Evolutionary conservation across 257 asterid genomes (phyloP).

Genomic region (Solanum peruvianum): DNA sequence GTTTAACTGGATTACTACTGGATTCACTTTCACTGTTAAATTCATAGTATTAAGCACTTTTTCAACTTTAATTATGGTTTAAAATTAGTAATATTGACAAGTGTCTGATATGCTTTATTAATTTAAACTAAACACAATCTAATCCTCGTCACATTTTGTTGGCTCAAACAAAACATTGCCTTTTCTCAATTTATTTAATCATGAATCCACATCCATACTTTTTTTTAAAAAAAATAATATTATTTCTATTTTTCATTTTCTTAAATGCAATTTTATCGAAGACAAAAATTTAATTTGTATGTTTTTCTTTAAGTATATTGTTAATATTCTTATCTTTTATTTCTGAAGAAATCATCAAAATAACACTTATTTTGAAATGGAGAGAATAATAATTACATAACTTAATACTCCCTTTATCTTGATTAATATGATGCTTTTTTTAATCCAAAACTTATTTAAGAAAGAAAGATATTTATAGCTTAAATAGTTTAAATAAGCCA

Average conservation of each 20-base stretch:
- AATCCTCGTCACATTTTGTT: background rate
- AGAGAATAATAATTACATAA: background rate
- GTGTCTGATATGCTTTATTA: background rate
- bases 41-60: background rate
- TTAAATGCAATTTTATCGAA: background rate
- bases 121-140: background rate
- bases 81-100: background rate
- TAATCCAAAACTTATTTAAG: background rate
- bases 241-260: background rate
- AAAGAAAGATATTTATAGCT: too few species aligned
- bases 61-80: background rate
- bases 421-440: background rate
- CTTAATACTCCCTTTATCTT: background rate
- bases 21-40: background rate
- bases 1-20: background rate
- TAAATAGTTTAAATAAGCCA: too few species aligned
- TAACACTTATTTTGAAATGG: background rate
- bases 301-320: background rate
- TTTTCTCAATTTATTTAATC: background rate
- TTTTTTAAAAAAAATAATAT: background rate
- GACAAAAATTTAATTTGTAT: too few species aligned
- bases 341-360: background rate
- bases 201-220: background rate
- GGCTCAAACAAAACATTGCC: slow-evolving; percentile 3
- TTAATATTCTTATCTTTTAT: too few species aligned